Conservation (phyloP, 768 basidiomycete genomes). For the Xerocomellus amylosporus region DNA sequence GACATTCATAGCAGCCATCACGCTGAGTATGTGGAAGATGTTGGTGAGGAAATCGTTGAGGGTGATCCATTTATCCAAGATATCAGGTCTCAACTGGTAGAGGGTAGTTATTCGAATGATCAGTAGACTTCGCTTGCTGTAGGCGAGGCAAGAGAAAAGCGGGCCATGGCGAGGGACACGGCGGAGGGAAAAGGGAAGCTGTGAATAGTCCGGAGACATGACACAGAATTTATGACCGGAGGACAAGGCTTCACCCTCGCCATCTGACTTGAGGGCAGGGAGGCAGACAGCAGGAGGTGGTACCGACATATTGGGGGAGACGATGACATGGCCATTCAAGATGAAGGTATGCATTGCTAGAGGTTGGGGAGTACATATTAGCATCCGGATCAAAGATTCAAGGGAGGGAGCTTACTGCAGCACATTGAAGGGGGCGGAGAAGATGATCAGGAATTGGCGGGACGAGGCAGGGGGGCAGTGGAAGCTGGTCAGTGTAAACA, state of each 20-base stretch:
- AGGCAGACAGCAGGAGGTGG: neutral
- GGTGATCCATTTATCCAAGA: neutral
- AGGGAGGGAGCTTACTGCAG: neutral
- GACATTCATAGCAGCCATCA: neutral
- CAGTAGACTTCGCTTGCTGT: neutral
- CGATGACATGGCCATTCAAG: neutral
- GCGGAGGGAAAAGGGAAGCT: neutral
- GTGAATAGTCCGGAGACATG: too few relatives aligned
- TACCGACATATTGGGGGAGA: neutral
- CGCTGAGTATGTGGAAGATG: neutral
- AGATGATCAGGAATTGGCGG: too few relatives aligned
- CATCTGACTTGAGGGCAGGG: neutral
- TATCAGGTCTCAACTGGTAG: neutral
- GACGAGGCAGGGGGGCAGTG: too few relatives aligned
- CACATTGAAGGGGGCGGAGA: too few relatives aligned
- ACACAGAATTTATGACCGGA: too few relatives aligned
- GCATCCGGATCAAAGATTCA: too few relatives aligned
- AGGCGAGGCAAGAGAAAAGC: neutral
- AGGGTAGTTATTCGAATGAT: neutral
- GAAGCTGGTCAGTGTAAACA: too few relatives aligned
- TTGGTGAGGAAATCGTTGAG: neutral
- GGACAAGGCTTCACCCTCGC: too few relatives aligned
- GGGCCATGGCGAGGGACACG: neutral
- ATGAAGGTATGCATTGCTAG: neutral
- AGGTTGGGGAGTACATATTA: neutral